Evolutionary conservation across 169 alveolate genomes (phyloP).

Genomic region (Plasmodium knowlesi): DNA sequence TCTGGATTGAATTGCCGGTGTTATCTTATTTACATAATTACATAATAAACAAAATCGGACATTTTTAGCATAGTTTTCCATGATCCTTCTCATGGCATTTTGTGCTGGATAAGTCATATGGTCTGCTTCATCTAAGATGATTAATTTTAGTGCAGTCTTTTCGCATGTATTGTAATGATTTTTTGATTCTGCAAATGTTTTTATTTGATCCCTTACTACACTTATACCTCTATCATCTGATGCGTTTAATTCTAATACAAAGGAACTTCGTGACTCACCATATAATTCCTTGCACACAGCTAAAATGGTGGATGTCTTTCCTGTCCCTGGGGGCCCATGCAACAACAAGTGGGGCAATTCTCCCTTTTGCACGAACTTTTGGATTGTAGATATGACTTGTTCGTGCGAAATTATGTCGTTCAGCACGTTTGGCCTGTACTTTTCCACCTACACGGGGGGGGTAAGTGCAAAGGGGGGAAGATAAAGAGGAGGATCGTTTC

Average conservation of each 20-base stretch:
- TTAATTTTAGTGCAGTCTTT: slow-evolving; percentile 88
- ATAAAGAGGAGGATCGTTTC: neutral
- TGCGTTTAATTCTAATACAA: slow-evolving; percentile 96
- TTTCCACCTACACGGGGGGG: slow-evolving; percentile 91
- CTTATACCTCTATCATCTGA: slow-evolving; percentile 99
- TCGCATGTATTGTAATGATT: slow-evolving; percentile 80
- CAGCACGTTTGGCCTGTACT: slow-evolving; percentile 95
- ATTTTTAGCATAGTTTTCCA: slow-evolving; percentile 96
- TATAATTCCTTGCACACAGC: slow-evolving; percentile 95
- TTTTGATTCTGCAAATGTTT: slow-evolving; percentile 93
- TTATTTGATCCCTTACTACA: slow-evolving; percentile 96
- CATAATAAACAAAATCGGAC: slow-evolving; percentile 98
- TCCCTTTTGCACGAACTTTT: slow-evolving; percentile 93
- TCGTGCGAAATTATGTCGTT: slow-evolving; percentile 95
- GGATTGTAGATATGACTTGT: slow-evolving; percentile 93
- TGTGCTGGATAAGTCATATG: slow-evolving; percentile 98
- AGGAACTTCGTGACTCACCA: slow-evolving; percentile 86
- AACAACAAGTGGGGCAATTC: slow-evolving; percentile 95
- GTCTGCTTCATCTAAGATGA: slow-evolving; percentile 98
- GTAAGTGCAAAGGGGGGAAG: neutral
- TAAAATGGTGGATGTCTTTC: slow-evolving; percentile 94
- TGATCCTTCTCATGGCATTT: slow-evolving; percentile 97
- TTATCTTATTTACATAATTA: slow-evolving; percentile 96
- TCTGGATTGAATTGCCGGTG: slow-evolving; percentile 97
- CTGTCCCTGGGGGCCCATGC: slow-evolving; percentile 99